Evolutionary conservation across 2,329 filamentous ascomycete species (phyloP).

Genomic region (Phyllosticta paracitricarpa): DNA sequence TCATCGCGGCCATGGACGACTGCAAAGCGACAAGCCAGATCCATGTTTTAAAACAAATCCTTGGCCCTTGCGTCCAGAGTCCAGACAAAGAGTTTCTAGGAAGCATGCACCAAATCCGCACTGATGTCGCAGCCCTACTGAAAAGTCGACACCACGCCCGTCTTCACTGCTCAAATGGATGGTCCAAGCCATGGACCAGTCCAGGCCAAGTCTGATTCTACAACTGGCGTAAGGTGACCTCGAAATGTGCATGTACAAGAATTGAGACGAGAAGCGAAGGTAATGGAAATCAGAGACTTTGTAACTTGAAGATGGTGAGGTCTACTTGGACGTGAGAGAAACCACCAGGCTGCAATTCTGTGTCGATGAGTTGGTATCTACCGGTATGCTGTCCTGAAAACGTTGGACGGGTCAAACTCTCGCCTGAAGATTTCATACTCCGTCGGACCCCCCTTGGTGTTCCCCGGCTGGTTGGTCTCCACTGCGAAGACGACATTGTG

Average conservation of each 20-base stretch:
- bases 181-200: no score
- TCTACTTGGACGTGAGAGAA: background rate
- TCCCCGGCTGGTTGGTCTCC: slow-evolving; percentile 26
- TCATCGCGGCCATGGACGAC: background rate
- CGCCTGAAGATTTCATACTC: slow-evolving; percentile 32
- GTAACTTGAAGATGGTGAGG: background rate
- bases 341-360: background rate
- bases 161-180: no score
- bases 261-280: background rate
- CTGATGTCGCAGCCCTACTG: background rate
- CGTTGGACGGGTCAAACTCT: slow-evolving; percentile 28
- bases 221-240: no score
- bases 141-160: background rate
- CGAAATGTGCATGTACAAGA: background rate
- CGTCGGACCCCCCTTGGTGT: slow-evolving; percentile 22
- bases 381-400: slow-evolving; percentile 27
- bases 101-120: background rate
- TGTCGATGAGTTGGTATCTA: slow-evolving; percentile 3
- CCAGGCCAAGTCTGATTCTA: no score
- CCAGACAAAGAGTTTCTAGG: background rate
- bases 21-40: background rate
- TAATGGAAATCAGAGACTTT: background rate
- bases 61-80: background rate
- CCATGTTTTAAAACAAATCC: background rate
- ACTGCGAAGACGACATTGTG: slow-evolving; percentile 37